Conservation (phyloP, 2,329 filamentous ascomycete species). For the Xylaria sp. region DNA sequence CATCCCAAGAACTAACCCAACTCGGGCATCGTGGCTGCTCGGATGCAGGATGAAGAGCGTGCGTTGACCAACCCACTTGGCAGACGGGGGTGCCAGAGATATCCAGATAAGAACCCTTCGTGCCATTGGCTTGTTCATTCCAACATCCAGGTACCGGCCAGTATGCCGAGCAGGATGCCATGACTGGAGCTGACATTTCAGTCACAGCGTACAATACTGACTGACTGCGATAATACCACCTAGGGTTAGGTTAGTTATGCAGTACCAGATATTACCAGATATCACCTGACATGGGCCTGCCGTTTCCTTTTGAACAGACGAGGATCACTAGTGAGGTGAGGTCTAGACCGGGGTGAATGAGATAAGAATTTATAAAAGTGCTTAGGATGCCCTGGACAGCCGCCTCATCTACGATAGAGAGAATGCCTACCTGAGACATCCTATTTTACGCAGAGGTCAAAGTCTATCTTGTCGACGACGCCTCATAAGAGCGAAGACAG, state of each 20-base stretch:
- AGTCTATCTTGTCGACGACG: neutral
- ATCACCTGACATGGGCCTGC: constrained; percentile 21
- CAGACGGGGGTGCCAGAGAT: constrained; percentile 19
- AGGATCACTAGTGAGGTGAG: neutral
- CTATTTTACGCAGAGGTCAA: neutral
- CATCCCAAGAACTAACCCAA: neutral
- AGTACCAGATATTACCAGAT: neutral
- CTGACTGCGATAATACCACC: neutral
- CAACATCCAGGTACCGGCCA: constrained; percentile 9
- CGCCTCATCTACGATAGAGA: constrained; percentile 2
- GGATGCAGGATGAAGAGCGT: constrained; percentile 18
- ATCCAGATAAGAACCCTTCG: constrained; percentile 29
- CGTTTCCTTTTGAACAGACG: neutral
- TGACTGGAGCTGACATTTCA: neutral
- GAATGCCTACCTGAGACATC: neutral
- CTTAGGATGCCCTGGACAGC: constrained; percentile 3
- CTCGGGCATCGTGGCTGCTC: too few relatives aligned
- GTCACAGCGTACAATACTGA: neutral
- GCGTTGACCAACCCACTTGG: constrained; percentile 13
- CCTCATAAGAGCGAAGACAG: neutral
- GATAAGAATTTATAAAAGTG: constrained; percentile 30
- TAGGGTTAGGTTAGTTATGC: neutral
- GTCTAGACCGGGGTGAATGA: constrained; percentile 9
- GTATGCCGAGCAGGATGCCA: constrained; percentile 1
- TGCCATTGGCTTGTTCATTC: constrained; percentile 30